Conservation (phyloP, 305 asterid genomes). For the Coffea humblotiana region DNA sequence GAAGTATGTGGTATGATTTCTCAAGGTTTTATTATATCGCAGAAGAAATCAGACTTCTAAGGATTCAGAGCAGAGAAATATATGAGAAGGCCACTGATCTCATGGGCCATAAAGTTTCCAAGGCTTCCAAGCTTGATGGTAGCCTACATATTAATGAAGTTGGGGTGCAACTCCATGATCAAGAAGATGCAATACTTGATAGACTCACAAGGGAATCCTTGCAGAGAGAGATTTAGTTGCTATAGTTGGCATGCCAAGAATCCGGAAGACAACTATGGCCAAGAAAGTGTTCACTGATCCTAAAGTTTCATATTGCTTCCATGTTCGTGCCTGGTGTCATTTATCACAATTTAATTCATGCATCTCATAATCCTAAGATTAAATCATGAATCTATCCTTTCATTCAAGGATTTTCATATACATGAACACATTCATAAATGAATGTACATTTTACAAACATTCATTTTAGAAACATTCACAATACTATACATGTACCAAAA, state of each 20-base stretch:
- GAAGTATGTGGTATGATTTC: slow-evolving; percentile 3
- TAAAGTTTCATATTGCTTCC: slow-evolving; percentile 12
- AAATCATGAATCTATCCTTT: no score
- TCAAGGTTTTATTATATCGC: slow-evolving; percentile 4
- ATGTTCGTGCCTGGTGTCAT: slow-evolving; percentile 25
- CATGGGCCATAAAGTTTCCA: neutral
- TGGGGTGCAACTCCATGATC: slow-evolving; percentile 19
- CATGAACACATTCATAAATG: no score
- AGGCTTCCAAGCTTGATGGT: neutral
- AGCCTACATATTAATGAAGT: slow-evolving; percentile 5
- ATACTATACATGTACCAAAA: no score
- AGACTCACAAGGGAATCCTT: slow-evolving; percentile 24
- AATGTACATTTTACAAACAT: no score
- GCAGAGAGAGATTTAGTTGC: slow-evolving; percentile 7
- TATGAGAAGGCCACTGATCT: neutral
- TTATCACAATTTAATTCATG: no score
- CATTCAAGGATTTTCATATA: no score
- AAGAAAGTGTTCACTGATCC: slow-evolving; percentile 18
- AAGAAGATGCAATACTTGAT: slow-evolving; percentile 6
- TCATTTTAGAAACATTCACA: no score
- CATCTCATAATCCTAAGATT: no score
- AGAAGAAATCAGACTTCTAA: slow-evolving; percentile 9
- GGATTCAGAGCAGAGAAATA: neutral
- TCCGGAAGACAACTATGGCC: slow-evolving; percentile 37
- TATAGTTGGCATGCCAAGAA: slow-evolving; percentile 34